These are phyloP conservation scores for Fraxinus anomala DNA, from an alignment of 257 asterid genomes.

Conservation along the genomic window DNA sequence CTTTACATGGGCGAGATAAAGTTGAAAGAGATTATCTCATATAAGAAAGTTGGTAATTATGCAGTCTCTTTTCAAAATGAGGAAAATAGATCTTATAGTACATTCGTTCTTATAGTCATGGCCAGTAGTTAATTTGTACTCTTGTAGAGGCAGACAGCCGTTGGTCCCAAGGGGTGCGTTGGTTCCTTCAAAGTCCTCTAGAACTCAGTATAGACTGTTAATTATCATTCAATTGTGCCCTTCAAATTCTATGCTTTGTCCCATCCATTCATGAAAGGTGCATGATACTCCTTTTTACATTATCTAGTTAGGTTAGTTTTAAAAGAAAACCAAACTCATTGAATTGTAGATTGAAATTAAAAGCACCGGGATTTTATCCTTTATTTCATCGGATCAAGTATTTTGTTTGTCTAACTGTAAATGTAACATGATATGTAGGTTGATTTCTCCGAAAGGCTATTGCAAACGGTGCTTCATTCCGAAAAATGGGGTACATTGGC, in stretches of 20 bases:
- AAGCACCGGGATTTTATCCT: neutral
- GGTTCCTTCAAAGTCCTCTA: neutral
- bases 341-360: neutral
- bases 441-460: constrained; percentile 45
- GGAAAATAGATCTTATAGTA: neutral
- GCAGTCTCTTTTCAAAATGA: neutral
- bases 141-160: neutral
- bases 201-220: neutral
- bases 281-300: neutral
- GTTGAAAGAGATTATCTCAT: neutral
- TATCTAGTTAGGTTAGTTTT: neutral
- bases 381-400: neutral
- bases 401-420: neutral
- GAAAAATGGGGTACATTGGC: constrained; percentile 73
- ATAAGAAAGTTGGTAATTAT: neutral
- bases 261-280: neutral
- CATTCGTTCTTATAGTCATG: neutral
- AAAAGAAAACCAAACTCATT: neutral
- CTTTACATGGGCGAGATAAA: neutral
- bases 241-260: neutral
- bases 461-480: constrained; percentile 54
- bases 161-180: neutral
- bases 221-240: neutral
- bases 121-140: neutral
- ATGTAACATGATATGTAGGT: constrained; percentile 47